Base-by-base conservation (phyloP, 805 yeast genomes). In the Spathaspora sp. region DNA sequence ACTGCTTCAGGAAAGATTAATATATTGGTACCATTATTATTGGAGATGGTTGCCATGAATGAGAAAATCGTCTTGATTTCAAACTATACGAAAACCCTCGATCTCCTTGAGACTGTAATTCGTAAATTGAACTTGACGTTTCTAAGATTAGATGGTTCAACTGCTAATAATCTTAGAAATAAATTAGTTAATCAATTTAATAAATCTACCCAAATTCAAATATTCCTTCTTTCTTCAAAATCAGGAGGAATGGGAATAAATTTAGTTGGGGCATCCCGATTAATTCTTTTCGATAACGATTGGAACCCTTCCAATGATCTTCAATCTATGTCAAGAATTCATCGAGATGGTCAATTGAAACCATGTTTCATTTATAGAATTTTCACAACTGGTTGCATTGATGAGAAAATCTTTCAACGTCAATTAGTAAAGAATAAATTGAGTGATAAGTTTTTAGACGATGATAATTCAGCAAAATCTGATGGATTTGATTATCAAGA, bases 301-400 rank as follows among this genome's bases (percentile, higher is more conserved):
- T 94, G 99, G 99, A 94, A 94, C 57, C 99, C 99, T 0, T 82
- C 97, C 0, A 78, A 86, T 11, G 99, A 94, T 62, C 66, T 87
- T 32, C 99, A 94, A 65, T 96, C 97, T 0, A 89, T 93, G 96
- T 96, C 97, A 1, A 73, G 99, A 55, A 85, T 94, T 6, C 97
- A 93, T 63, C 76, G 99, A 60, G 97, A 93, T 65, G 99, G 99
- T 0, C 99, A 94, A 64, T 80, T 69, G 46, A 78, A 70, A 46
- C 89, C 89, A 0, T 94, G 91, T 10, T 86, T 73, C 62, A 84
- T 93, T 29, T 94, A 94, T 63, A 76, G 99, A 57, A 67, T 94
- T 17, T 69, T 94, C 43, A 87, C 96, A 0, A 83, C 96, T 0
- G 99, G 98, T 0, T 83, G 92, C 50, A 87, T 91, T 35, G 99